phyloP scores from a whole-genome alignment of 179 eudicot genomes.

The Spinacia oleracea region DNA sequence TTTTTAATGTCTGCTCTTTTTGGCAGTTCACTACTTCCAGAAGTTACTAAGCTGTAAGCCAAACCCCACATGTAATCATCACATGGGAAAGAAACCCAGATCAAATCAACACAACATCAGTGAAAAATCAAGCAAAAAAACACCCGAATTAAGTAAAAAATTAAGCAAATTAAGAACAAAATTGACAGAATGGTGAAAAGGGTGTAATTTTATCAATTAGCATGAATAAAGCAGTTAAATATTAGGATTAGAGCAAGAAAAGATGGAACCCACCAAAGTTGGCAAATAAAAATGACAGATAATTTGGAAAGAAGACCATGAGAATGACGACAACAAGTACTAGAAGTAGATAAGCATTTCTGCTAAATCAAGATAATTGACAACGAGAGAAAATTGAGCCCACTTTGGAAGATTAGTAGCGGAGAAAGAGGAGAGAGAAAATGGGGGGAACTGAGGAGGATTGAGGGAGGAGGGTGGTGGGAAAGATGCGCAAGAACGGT shows the following conservation, averaged over 20 bases:
- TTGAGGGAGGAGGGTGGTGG: slow-evolving; percentile 9
- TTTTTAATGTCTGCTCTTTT: slow-evolving; percentile 9
- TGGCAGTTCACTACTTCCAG: slow-evolving; percentile 31
- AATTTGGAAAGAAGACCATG: not conserved
- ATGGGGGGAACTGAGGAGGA: not conserved
- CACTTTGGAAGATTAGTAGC: slow-evolving; percentile 11
- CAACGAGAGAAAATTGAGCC: slow-evolving; percentile 14
- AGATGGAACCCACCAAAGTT: slow-evolving; percentile 19
- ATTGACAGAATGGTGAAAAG: not conserved
- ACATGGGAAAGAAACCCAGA: slow-evolving; percentile 23
- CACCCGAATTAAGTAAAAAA: not conserved
- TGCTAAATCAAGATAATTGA: slow-evolving; percentile 9
- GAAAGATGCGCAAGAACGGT: slow-evolving; percentile 20
- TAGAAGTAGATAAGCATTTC: not conserved
- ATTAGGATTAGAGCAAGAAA: not conserved
- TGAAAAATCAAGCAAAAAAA: slow-evolving; percentile 1
- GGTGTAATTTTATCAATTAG: not conserved
- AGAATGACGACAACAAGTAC: not conserved
- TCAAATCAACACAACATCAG: not conserved
- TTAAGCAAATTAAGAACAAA: not conserved
- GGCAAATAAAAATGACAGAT: slow-evolving; percentile 14
- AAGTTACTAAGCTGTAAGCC: slow-evolving; percentile 24
- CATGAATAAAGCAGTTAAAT: not conserved
- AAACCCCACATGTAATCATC: slow-evolving; percentile 26
- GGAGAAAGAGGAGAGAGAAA: not conserved